These are phyloP conservation scores for Nakazawaea pomicola DNA, from an alignment of 805 yeast genomes.

Conservation along the genomic window DNA sequence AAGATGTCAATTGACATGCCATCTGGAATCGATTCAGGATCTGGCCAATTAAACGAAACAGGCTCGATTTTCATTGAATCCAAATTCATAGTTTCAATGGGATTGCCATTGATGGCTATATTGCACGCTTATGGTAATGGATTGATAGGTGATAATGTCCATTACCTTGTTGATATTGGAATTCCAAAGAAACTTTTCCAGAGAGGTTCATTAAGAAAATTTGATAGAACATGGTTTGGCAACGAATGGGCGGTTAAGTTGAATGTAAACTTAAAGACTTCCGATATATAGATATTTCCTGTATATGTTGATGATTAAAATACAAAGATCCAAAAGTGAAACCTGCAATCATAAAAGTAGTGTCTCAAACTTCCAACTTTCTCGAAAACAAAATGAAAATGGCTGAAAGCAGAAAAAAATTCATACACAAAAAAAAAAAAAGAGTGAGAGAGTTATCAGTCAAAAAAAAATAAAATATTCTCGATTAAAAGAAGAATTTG, in stretches of 20 bases:
- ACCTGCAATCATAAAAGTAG: too few relatives aligned
- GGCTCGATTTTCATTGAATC: constrained; percentile 31
- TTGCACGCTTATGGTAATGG: constrained; percentile 57
- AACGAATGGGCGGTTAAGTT: constrained; percentile 18
- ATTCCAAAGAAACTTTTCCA: constrained; percentile 54
- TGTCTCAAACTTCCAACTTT: too few relatives aligned
- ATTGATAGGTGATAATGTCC: constrained; percentile 43
- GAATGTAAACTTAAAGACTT: constrained; percentile 14
- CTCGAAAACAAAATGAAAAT: neutral
- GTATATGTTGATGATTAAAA: too few relatives aligned
- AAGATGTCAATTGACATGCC: constrained; percentile 74
- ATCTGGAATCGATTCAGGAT: constrained; percentile 77
- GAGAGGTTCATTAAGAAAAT: constrained; percentile 40
- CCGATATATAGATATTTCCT: too few relatives aligned
- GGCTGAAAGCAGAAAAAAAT: constrained; percentile 2
- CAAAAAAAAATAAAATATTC: too few relatives aligned
- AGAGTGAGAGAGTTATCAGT: neutral
- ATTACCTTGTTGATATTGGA: constrained; percentile 67
- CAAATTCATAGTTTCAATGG: constrained; percentile 62
- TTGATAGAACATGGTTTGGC: constrained; percentile 32
- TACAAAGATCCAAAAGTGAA: too few relatives aligned
- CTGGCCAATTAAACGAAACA: constrained; percentile 47
- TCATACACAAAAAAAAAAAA: neutral
- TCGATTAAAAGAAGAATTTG: too few relatives aligned
- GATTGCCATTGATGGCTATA: constrained; percentile 66